phyloP scores from a whole-genome alignment of 2,329 filamentous ascomycete species.

The Thelonectria olida region DNA sequence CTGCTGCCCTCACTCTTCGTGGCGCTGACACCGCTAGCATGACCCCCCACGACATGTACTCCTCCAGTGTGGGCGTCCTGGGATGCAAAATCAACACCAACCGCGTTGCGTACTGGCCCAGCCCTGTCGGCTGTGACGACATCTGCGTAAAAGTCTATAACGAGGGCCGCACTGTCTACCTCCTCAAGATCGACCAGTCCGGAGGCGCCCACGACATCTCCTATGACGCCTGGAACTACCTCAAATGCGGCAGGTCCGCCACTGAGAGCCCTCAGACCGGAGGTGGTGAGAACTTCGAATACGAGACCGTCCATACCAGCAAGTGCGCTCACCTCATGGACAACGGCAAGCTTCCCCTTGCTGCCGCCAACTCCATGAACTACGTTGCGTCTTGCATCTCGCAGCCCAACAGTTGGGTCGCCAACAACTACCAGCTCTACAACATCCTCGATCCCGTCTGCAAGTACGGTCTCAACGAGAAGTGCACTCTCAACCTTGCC shows the following conservation, averaged over 20 bases:
- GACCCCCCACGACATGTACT: slow-evolving; percentile 66
- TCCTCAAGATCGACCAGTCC: slow-evolving; percentile 67
- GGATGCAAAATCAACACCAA: slow-evolving; percentile 70
- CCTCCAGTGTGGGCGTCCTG: slow-evolving; percentile 65
- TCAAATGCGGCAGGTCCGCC: slow-evolving; percentile 60
- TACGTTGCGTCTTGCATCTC: slow-evolving; percentile 58
- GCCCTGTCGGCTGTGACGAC: slow-evolving; percentile 60
- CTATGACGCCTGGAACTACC: slow-evolving; percentile 71
- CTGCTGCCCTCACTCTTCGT: slow-evolving; percentile 35
- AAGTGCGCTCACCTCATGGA: slow-evolving; percentile 61
- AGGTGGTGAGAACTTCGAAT: slow-evolving; percentile 61
- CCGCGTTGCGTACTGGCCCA: slow-evolving; percentile 70
- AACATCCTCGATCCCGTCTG: slow-evolving; percentile 64
- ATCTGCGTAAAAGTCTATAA: slow-evolving; percentile 65
- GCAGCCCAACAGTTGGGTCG: slow-evolving; percentile 58
- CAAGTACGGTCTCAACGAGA: slow-evolving; percentile 60
- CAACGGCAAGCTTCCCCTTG: slow-evolving; percentile 61
- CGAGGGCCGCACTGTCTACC: slow-evolving; percentile 59
- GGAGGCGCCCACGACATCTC: slow-evolving; percentile 66
- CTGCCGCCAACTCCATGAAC: slow-evolving; percentile 66
- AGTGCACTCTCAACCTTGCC: slow-evolving; percentile 58
- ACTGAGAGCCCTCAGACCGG: slow-evolving; percentile 55
- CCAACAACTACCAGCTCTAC: slow-evolving; percentile 60
- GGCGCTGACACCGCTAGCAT: slow-evolving; percentile 46
- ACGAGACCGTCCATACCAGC: slow-evolving; percentile 56